A percentile compares a stretch with the other conserved stretches of the same genome.
Conservation (phyloP, 78 protist genomes). For the Mantamonas sphyraenae region DNA sequence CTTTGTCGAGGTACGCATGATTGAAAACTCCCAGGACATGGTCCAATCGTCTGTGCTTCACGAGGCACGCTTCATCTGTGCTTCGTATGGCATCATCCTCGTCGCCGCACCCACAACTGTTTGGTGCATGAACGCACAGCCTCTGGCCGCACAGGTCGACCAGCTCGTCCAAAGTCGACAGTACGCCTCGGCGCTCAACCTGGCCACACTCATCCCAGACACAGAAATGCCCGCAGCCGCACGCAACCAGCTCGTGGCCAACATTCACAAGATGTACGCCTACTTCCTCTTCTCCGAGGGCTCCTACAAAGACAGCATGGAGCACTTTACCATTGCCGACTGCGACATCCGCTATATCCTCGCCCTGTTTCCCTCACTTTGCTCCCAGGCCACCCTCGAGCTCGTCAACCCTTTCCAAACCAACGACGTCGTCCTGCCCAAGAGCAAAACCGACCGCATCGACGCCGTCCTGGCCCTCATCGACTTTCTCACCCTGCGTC, state of each 20-base stretch:
- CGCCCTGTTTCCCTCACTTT: background rate
- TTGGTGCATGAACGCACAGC: background rate
- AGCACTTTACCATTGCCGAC: background rate
- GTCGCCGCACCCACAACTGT: background rate
- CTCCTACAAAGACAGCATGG: background rate
- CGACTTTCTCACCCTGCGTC: no score
- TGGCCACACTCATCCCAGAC: background rate
- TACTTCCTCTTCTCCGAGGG: background rate
- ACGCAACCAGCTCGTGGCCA: background rate
- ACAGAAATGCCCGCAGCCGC: background rate
- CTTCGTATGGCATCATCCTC: background rate
- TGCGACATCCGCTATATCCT: background rate
- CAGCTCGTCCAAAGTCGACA: background rate
- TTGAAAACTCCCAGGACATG: background rate
- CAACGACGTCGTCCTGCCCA: no score
- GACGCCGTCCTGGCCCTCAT: no score
- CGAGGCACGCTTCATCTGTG: background rate
- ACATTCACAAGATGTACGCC: background rate
- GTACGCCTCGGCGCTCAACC: background rate
- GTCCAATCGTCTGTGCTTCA: background rate
- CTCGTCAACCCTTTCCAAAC: no score
- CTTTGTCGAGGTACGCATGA: background rate
- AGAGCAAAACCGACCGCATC: no score
- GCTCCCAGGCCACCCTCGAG: background rate
- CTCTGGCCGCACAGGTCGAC: background rate